Evolutionary conservation across 805 yeast genomes (phyloP).

Genomic region (Myxozyma neotropica): DNA sequence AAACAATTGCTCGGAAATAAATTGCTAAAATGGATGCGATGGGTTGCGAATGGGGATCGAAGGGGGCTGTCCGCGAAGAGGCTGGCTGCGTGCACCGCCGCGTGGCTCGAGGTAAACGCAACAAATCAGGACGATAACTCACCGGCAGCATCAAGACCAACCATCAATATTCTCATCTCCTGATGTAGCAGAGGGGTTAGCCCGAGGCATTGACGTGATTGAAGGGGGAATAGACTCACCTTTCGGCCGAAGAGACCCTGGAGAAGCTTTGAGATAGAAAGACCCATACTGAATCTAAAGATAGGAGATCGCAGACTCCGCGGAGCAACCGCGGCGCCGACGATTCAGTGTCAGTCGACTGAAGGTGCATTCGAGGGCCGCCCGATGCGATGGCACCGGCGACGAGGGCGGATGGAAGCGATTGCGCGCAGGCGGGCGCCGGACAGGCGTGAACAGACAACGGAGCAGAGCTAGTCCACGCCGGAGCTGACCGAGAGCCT

Average conservation of each 20-base stretch:
- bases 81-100: slow-evolving; percentile 8
- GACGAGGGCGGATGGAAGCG: not conserved
- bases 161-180: slow-evolving; percentile 68
- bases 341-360: not conserved
- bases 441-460: no score
- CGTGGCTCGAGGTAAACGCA: slow-evolving; percentile 10
- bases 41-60: not conserved
- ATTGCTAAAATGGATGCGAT: not conserved
- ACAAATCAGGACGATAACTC: slow-evolving; percentile 42
- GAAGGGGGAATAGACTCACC: slow-evolving; percentile 44
- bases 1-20: not conserved
- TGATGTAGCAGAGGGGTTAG: not conserved
- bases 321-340: not conserved
- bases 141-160: slow-evolving; percentile 92
- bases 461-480: no score
- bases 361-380: not conserved
- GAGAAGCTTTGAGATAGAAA: slow-evolving; percentile 90
- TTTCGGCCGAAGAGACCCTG: slow-evolving; percentile 95
- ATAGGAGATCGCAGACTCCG: slow-evolving; percentile 4
- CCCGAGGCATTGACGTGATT: not conserved
- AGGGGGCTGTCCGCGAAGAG: not conserved
- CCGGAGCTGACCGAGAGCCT: no score
- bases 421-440: not conserved
- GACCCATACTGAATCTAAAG: slow-evolving; percentile 67
- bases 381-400: not conserved